Percentiles rank a stretch among this genome's conserved stretches.
Conservation (phyloP, 352 stramenopile species). For the Phytopythium chamaehyphon region DNA sequence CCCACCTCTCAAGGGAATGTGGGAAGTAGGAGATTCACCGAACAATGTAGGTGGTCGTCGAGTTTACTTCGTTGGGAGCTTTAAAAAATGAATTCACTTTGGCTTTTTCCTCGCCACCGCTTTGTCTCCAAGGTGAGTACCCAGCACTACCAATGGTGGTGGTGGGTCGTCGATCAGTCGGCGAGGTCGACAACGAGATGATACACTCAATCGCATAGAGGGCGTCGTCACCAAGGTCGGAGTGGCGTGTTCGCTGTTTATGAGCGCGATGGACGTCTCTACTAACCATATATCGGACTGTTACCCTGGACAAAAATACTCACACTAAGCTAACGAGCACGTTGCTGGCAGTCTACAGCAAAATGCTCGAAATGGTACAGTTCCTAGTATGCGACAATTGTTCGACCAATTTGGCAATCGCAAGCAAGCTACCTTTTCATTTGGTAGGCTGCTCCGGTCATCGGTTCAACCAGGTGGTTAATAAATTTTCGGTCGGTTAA, state of each 20-base stretch:
- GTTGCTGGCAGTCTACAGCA: background rate
- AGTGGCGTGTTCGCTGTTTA: background rate
- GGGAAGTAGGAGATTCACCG: too few species aligned
- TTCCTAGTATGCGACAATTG: constrained; percentile 11
- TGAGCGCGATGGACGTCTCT: background rate
- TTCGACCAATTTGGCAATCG: constrained; percentile 2
- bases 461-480: constrained; percentile 4
- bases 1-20: too few species aligned
- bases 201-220: too few species aligned
- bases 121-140: too few species aligned
- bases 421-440: background rate
- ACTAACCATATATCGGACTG: background rate
- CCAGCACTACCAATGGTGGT: too few species aligned
- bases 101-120: too few species aligned
- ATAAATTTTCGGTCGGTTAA: background rate
- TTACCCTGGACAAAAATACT: background rate
- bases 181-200: too few species aligned
- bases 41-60: too few species aligned
- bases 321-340: background rate
- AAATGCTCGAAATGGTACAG: background rate
- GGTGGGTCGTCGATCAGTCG: too few species aligned
- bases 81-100: too few species aligned
- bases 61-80: too few species aligned
- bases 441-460: constrained; percentile 6
- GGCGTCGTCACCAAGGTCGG: too few species aligned